Evolutionary conservation across 2,329 filamentous ascomycete genomes (phyloP).

Genomic region (Trichoderma afroharzianum): DNA sequence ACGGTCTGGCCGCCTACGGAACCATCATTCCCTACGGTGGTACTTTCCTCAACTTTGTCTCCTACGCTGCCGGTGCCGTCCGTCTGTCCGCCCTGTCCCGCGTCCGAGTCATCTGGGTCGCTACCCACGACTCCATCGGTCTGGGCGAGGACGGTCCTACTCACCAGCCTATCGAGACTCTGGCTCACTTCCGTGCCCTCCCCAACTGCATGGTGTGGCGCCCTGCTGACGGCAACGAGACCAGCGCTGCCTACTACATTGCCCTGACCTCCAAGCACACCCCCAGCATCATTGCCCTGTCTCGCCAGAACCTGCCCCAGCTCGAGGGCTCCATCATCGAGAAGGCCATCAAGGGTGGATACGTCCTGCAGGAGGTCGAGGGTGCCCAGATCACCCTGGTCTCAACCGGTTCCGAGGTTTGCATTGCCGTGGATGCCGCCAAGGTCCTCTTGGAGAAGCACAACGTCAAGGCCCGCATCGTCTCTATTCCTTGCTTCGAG

Average conservation of each 20-base stretch:
- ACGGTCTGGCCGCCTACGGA: conserved; percentile 92
- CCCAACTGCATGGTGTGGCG: conserved; percentile 99
- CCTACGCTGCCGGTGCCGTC: conserved; percentile 91
- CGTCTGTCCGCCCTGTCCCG: conserved; percentile 91
- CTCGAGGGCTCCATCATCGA: conserved; percentile 91
- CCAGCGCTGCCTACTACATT: conserved; percentile 94
- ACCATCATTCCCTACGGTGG: conserved; percentile 90
- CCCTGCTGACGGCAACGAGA: conserved; percentile 97
- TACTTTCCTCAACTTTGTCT: conserved; percentile 99
- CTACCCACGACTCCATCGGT: conserved; percentile 98
- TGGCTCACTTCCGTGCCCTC: conserved; percentile 96
- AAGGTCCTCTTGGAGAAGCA: conserved; percentile 89
- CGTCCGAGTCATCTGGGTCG: conserved; percentile 89
- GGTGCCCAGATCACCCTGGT: conserved; percentile 84
- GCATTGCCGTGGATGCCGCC: conserved; percentile 86
- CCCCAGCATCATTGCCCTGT: conserved; percentile 89
- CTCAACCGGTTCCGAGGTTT: conserved; percentile 93
- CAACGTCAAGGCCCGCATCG: conserved; percentile 82
- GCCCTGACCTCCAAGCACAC: conserved; percentile 86
- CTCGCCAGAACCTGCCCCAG: conserved; percentile 96
- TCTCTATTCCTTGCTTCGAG: conserved; percentile 95
- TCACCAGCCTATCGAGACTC: conserved; percentile 97
- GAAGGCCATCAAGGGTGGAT: conserved; percentile 90
- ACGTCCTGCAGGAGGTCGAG: conserved; percentile 81
- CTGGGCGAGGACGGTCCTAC: conserved; percentile 98